phyloP scores from a whole-genome alignment of 2,329 filamentous ascomycete genomes.

The Penicillium carneum region DNA sequence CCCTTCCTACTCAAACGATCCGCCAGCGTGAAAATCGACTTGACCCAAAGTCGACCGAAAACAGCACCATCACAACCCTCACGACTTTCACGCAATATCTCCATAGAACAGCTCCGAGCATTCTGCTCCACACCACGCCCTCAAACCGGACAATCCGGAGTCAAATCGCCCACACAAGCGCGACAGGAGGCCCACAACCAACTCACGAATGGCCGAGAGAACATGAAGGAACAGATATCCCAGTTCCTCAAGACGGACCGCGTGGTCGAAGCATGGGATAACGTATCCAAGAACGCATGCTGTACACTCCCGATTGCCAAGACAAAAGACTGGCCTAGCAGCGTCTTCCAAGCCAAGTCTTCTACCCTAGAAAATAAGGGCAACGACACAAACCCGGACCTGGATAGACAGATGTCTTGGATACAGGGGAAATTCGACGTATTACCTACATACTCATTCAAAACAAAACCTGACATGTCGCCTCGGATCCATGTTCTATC shows the following conservation, averaged over 20 bases:
- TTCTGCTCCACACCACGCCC: slow-evolving; percentile 31
- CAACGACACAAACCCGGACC: slow-evolving; percentile 20
- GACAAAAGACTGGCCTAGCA: slow-evolving; percentile 40
- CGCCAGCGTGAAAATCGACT: slow-evolving; percentile 27
- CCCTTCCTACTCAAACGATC: slow-evolving; percentile 32
- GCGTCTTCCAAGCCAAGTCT: slow-evolving; percentile 43
- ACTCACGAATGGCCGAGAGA: slow-evolving; percentile 30
- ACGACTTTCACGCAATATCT: slow-evolving; percentile 36
- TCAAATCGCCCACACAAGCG: slow-evolving; percentile 19
- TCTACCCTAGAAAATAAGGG: slow-evolving; percentile 22
- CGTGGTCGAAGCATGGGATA: slow-evolving; percentile 45
- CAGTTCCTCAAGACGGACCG: slow-evolving; percentile 46
- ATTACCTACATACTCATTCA: slow-evolving; percentile 43
- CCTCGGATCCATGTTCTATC: slow-evolving; percentile 46
- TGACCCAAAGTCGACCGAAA: slow-evolving; percentile 31
- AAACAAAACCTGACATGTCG: slow-evolving; percentile 35
- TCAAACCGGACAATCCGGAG: slow-evolving; percentile 26
- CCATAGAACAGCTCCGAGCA: slow-evolving; percentile 39
- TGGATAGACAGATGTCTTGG: slow-evolving; percentile 43
- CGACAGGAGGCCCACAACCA: slow-evolving; percentile 20
- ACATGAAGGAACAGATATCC: slow-evolving; percentile 44
- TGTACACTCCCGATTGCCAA: slow-evolving; percentile 23
- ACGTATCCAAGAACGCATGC: slow-evolving; percentile 33
- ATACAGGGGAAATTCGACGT: slow-evolving; percentile 37
- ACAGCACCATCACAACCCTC: slow-evolving; percentile 38